A percentile compares a stretch with the other conserved stretches of the same genome.
phyloP scores from a whole-genome alignment of 495 filamentous ascomycete genomes.

The Xylaria scruposa region DNA sequence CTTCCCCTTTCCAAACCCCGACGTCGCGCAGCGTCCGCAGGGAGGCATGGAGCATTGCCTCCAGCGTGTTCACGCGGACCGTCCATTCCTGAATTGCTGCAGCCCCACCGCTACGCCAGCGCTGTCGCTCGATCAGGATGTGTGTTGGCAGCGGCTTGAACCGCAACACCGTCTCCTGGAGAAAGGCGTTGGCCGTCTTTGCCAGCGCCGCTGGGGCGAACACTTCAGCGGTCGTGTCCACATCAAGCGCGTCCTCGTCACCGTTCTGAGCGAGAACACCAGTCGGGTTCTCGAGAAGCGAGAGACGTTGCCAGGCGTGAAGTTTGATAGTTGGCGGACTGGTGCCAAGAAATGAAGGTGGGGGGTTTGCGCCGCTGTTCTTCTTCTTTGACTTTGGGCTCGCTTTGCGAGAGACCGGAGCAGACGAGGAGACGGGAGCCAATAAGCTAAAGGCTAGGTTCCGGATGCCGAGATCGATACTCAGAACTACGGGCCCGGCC shows the following conservation, averaged over 20 bases:
- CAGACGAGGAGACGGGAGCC: conserved; percentile 43
- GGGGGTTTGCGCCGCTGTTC: conserved; percentile 21
- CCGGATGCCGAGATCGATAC: conserved; percentile 86
- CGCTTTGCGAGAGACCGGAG: background rate
- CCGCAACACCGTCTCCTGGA: conserved; percentile 55
- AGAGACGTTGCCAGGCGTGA: conserved; percentile 42
- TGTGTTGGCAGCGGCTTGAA: conserved; percentile 65
- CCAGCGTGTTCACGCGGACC: conserved; percentile 85
- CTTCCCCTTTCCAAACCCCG: conserved; percentile 46
- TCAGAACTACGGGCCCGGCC: conserved; percentile 62
- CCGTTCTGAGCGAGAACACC: too few species aligned
- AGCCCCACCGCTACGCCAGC: conserved; percentile 73
- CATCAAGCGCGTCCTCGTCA: background rate
- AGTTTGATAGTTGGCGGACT: conserved; percentile 34
- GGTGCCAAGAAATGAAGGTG: conserved; percentile 27
- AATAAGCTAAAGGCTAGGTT: conserved; percentile 81
- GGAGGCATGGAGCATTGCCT: conserved; percentile 86
- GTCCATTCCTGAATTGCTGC: conserved; percentile 85
- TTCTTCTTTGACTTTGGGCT: conserved; percentile 1
- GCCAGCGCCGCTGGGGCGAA: conserved; percentile 68
- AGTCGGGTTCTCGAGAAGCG: conserved; percentile 32
- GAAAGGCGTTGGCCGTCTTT: conserved; percentile 64
- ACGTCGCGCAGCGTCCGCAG: conserved; percentile 62
- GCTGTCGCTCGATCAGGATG: conserved; percentile 89
- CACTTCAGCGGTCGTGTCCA: conserved; percentile 38